Percentiles rank a stretch among this genome's conserved stretches.
phyloP scores from a whole-genome alignment of 106 monocot species.

The Dioscorea zingiberensis region DNA sequence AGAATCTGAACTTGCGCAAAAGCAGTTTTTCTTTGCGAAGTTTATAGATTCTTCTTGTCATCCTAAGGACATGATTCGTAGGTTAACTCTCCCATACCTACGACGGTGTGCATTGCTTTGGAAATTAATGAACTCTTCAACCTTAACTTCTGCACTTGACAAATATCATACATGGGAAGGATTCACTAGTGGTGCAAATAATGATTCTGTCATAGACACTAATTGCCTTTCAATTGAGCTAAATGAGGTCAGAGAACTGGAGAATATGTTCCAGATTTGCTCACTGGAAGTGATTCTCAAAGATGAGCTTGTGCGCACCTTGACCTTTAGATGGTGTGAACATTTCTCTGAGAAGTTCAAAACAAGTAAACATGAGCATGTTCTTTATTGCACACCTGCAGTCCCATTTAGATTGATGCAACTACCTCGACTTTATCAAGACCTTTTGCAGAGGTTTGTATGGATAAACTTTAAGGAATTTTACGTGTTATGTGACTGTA shows the following conservation, averaged over 20 bases:
- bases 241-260: slow-evolving; percentile 52
- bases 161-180: slow-evolving; percentile 31
- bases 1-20: slow-evolving; percentile 24
- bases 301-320: slow-evolving; percentile 40
- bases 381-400: slow-evolving; percentile 60
- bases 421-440: slow-evolving; percentile 77
- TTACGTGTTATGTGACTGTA: neutral
- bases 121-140: slow-evolving; percentile 60
- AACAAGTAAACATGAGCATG: slow-evolving; percentile 24
- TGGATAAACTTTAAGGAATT: neutral
- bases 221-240: slow-evolving; percentile 37
- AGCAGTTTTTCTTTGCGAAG: slow-evolving; percentile 47
- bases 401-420: slow-evolving; percentile 82
- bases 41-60: slow-evolving; percentile 46
- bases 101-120: slow-evolving; percentile 73
- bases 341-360: slow-evolving; percentile 57
- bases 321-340: slow-evolving; percentile 69
- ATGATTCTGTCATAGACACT: slow-evolving; percentile 14
- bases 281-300: slow-evolving; percentile 58
- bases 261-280: slow-evolving; percentile 62
- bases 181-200: slow-evolving; percentile 19
- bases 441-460: slow-evolving; percentile 70
- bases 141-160: slow-evolving; percentile 23
- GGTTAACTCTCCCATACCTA: slow-evolving; percentile 84
- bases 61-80: slow-evolving; percentile 65